These are phyloP conservation scores for Sclerotinia borealis DNA, from an alignment of 2,329 filamentous ascomycete genomes.

Conservation along the genomic window DNA sequence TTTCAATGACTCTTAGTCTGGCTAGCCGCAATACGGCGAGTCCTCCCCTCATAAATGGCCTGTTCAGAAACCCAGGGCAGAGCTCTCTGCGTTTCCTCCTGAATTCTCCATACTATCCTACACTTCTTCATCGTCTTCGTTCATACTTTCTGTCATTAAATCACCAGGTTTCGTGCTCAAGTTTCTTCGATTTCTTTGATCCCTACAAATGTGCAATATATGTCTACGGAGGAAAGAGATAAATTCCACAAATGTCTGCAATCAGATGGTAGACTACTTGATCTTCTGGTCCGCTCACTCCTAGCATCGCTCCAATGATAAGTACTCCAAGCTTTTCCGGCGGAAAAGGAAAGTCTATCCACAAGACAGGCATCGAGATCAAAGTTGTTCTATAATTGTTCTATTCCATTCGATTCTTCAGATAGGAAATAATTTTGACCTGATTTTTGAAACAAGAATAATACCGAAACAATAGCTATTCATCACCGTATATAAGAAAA, in stretches of 20 bases:
- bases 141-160: not conserved
- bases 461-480: not conserved
- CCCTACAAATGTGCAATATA: not conserved
- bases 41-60: not conserved
- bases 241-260: not conserved
- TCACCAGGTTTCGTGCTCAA: not conserved
- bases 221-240: not conserved
- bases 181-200: not conserved
- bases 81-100: not conserved
- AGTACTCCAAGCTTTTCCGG: not conserved
- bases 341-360: not conserved
- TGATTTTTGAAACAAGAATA: not conserved
- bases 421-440: accelerated
- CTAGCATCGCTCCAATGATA: not conserved
- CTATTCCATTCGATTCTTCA: not conserved
- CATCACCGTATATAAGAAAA: not conserved
- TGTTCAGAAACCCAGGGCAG: not conserved
- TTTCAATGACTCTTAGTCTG: not conserved
- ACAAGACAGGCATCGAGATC: not conserved
- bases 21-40: too few relatives aligned
- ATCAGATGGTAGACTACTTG: not conserved
- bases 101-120: too few relatives aligned
- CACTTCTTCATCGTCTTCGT: not conserved
- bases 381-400: not conserved
- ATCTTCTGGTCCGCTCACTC: not conserved